These are phyloP conservation scores for Aspergillus phoenicis DNA, from an alignment of 2,329 filamentous ascomycete genomes.

Conservation along the genomic window DNA sequence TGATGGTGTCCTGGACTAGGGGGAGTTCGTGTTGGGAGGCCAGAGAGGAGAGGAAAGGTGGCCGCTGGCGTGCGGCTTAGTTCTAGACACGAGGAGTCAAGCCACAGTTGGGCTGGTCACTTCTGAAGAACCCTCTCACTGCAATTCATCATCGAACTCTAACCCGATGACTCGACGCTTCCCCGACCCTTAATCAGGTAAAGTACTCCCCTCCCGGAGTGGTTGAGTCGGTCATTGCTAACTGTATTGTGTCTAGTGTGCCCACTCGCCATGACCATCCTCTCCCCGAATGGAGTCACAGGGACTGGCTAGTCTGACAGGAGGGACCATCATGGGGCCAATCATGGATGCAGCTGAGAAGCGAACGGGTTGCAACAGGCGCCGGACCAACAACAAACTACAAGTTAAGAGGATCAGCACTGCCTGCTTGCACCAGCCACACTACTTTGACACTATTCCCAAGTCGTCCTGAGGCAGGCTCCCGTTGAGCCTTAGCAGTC, in stretches of 20 bases:
- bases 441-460: background rate
- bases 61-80: background rate
- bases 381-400: conserved; percentile 6
- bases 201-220: conserved; percentile 5
- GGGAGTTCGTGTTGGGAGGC: background rate
- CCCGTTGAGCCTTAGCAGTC: conserved; percentile 9
- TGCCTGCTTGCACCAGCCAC: conserved; percentile 15
- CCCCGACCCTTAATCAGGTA: conserved; percentile 16
- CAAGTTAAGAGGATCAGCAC: conserved; percentile 9
- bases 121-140: conserved; percentile 11
- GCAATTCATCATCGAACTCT: background rate
- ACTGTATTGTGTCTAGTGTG: background rate
- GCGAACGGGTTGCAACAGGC: conserved; percentile 10
- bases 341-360: conserved; percentile 10
- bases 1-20: background rate
- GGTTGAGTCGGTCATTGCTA: background rate
- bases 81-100: background rate
- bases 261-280: background rate
- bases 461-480: background rate
- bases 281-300: background rate
- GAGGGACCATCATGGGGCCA: conserved; percentile 1
- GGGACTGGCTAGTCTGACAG: conserved; percentile 11
- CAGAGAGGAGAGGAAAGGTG: background rate
- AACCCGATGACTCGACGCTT: conserved; percentile 6
- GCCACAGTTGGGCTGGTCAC: background rate